Conservation (phyloP, 2,329 filamentous ascomycete species). For the Orbilia oligospora region DNA sequence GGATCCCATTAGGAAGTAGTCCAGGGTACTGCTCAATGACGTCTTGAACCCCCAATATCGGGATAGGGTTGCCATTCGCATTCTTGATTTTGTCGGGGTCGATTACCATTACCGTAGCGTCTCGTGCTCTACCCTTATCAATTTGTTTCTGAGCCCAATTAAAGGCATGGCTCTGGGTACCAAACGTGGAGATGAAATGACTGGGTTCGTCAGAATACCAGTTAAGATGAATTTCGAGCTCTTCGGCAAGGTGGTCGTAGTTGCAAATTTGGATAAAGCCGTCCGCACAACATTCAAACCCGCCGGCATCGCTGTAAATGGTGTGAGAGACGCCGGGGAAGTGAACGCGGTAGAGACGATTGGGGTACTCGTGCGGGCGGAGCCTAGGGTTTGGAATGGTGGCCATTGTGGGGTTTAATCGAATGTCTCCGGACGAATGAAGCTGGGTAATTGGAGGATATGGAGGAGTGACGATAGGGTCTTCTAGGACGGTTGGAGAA, state of each 20-base stretch:
- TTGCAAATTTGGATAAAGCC: conserved; percentile 27
- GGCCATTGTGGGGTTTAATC: neutral
- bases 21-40: conserved; percentile 15
- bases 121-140: neutral
- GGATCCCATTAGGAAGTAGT: conserved; percentile 9
- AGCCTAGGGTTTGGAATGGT: conserved; percentile 7
- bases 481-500: neutral
- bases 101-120: conserved; percentile 21
- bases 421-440: neutral
- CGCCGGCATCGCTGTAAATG: neutral
- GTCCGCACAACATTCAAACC: neutral
- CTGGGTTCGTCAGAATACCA: neutral
- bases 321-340: conserved; percentile 15
- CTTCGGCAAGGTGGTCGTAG: neutral
- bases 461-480: neutral
- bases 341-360: conserved; percentile 39
- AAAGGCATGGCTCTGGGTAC: neutral
- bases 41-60: conserved; percentile 8
- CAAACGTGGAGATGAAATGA: conserved; percentile 43
- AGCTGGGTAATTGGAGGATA: neutral
- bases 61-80: neutral
- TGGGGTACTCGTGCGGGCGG: neutral
- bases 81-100: conserved; percentile 25
- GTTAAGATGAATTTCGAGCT: conserved; percentile 26
- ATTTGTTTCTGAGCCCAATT: conserved; percentile 24